These are phyloP conservation scores for Eutrema yunnanense DNA, from an alignment of 345 rosid genomes.

Conservation along the genomic window DNA sequence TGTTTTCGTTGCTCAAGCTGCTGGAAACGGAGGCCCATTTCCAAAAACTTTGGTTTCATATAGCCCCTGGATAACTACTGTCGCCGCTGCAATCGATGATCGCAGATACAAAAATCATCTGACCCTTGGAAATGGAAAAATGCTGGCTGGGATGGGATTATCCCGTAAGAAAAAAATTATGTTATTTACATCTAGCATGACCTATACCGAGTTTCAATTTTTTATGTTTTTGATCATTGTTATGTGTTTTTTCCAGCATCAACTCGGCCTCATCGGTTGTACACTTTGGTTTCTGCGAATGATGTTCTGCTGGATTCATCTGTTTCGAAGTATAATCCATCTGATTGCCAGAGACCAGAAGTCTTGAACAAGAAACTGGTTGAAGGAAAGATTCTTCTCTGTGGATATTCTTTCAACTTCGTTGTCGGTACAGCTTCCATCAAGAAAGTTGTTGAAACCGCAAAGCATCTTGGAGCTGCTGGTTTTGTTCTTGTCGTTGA, in stretches of 20 bases:
- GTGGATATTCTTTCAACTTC: slow-evolving; percentile 98
- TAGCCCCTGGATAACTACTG: slow-evolving; percentile 96
- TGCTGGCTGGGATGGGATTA: slow-evolving; percentile 74
- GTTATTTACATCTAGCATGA: neutral
- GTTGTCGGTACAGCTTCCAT: slow-evolving; percentile 91
- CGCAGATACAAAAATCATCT: slow-evolving; percentile 91
- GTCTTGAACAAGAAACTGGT: slow-evolving; percentile 77
- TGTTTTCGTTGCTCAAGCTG: slow-evolving; percentile 98
- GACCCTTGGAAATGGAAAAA: slow-evolving; percentile 76
- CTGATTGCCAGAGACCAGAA: slow-evolving; percentile 98
- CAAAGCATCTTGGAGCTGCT: slow-evolving; percentile 79
- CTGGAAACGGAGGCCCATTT: slow-evolving; percentile 97
- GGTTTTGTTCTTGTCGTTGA: slow-evolving; percentile 99
- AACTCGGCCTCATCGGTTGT: slow-evolving; percentile 61
- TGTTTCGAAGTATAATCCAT: slow-evolving; percentile 63
- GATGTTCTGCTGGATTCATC: slow-evolving; percentile 88
- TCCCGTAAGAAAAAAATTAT: slow-evolving; percentile 54
- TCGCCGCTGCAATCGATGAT: slow-evolving; percentile 95
- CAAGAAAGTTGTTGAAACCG: slow-evolving; percentile 88
- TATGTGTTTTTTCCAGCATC: slow-evolving; percentile 56
- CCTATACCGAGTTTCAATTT: neutral
- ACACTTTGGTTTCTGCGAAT: slow-evolving; percentile 86
- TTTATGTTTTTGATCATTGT: neutral
- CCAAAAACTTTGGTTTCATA: slow-evolving; percentile 90
- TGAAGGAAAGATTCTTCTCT: slow-evolving; percentile 88